phyloP scores from a whole-genome alignment of 805 yeast genomes.

The Ogataea pilisensis region DNA sequence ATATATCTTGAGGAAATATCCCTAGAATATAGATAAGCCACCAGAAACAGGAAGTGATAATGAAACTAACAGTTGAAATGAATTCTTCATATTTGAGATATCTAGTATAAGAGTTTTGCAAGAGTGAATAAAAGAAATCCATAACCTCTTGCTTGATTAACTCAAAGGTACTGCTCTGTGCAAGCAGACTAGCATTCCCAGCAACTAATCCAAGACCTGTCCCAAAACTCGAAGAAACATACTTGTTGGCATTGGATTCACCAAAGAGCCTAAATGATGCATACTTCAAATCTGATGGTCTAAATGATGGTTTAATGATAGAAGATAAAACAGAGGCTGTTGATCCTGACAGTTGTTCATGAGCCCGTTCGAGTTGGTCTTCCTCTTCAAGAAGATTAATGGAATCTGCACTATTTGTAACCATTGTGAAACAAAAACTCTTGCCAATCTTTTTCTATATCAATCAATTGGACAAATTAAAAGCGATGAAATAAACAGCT shows the following conservation, averaged over 20 bases:
- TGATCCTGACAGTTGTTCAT: slow-evolving; percentile 8
- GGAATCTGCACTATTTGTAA: background rate
- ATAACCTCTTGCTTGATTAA: background rate
- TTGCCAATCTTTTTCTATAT: too few species aligned
- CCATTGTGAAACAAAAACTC: too few species aligned
- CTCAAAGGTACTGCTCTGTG: background rate
- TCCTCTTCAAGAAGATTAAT: background rate
- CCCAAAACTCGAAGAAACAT: background rate
- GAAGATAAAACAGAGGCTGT: slow-evolving; percentile 23
- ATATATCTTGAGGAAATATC: slow-evolving; percentile 1
- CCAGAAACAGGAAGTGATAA: slow-evolving; percentile 15
- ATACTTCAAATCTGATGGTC: slow-evolving; percentile 20
- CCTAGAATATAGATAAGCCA: slow-evolving; percentile 11
- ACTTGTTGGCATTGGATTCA: background rate
- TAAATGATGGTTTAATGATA: slow-evolving; percentile 25
- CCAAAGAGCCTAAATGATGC: slow-evolving; percentile 22
- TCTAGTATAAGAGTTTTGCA: background rate
- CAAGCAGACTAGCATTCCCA: background rate
- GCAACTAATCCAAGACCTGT: background rate
- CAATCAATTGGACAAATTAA: too few species aligned
- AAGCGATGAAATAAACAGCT: too few species aligned
- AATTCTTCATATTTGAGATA: background rate
- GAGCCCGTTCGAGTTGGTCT: background rate
- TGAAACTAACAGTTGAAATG: slow-evolving; percentile 1
- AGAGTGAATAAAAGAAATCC: background rate